Evolutionary conservation across 1,139 yeast genomes (phyloP), one percentile per base, ranked within the genome.

Genomic region (Saccharomycopsis phalli): DNA sequence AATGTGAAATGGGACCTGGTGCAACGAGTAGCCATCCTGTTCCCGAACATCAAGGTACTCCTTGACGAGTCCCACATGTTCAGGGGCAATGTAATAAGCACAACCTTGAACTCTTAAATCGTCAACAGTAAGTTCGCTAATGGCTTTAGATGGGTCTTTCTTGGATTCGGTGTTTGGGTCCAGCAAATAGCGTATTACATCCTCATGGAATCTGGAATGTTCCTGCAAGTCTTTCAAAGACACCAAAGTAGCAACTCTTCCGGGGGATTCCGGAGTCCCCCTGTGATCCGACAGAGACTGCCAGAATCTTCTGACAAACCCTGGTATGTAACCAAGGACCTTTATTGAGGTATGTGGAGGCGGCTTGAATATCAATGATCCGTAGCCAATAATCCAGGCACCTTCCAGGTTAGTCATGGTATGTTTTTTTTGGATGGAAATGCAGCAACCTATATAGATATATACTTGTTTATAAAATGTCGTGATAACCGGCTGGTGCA

Each of bases 281-380:
- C 97, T 62, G 57, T 88, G 95, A 57, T 88, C 97, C 17, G 79
- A 74, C 4, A 93, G 79, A 32, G 84, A 74, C 59, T 87, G 95
- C 96, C 96, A 88, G 56, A 88, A 88, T 41, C 95, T 63, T 19
- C 97, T 66, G 2, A 81, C 72, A 51, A 66, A 86, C 1, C 95
- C 95, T 43, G 69, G 67, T 22, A 88, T 66, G 46, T 77, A 73
- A 0, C 96, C 96, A 0, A 84, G 76, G 6, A 82, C 75, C 31
- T 75, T 63, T 48, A 71, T 68, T 36, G 68, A 69, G 16, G 71
- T 68, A 45, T 75, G 74, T 18, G 94, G 91, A 0, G 96, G 96
- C 0, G 95, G 96, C 54, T 87, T 88, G 68, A 81, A 88, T 20
- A 88, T 77, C 41, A 88, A 65, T 1, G 95, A 82, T 1, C 97